phyloP scores from a whole-genome alignment of 768 basidiomycete genomes.

The Suillus lakei region DNA sequence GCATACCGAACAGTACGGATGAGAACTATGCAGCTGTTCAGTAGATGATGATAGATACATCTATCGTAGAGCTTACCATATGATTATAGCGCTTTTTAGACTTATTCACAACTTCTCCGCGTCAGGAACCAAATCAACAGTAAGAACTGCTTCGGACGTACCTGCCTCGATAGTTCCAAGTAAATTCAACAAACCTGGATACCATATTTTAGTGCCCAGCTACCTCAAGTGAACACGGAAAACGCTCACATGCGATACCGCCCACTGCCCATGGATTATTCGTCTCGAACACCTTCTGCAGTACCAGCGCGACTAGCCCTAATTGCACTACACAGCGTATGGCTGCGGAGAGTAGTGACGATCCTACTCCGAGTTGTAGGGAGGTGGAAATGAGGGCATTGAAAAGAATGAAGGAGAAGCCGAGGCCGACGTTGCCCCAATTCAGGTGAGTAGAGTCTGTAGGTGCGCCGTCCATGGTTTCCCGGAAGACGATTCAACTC shows the following conservation, averaged over 20 bases:
- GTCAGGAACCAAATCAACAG: neutral
- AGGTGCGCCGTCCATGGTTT: constrained; percentile 37
- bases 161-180: constrained; percentile 82
- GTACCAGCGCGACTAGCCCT: constrained; percentile 67
- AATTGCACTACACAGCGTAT: constrained; percentile 81
- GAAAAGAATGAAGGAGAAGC: constrained; percentile 75
- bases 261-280: constrained; percentile 77
- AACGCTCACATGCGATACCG: constrained; percentile 67
- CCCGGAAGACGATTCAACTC: neutral
- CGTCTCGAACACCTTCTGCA: constrained; percentile 77
- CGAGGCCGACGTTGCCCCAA: constrained; percentile 80
- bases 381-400: constrained; percentile 67
- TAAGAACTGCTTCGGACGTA: constrained; percentile 35
- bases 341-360: constrained; percentile 70
- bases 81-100: constrained; percentile 69
- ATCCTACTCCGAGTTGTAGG: constrained; percentile 71
- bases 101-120: constrained; percentile 70
- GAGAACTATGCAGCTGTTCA: constrained; percentile 51
- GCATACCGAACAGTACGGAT: constrained; percentile 66
- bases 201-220: neutral
- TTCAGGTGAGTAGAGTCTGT: constrained; percentile 41
- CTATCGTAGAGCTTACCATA: constrained; percentile 57
- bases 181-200: constrained; percentile 67
- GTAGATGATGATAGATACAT: neutral
- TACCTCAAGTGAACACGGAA: neutral